Evolutionary conservation across 164 flowering plant species (phyloP), one percentile per base, ranked within the genome.

Genomic region (Protea cynaroides): DNA sequence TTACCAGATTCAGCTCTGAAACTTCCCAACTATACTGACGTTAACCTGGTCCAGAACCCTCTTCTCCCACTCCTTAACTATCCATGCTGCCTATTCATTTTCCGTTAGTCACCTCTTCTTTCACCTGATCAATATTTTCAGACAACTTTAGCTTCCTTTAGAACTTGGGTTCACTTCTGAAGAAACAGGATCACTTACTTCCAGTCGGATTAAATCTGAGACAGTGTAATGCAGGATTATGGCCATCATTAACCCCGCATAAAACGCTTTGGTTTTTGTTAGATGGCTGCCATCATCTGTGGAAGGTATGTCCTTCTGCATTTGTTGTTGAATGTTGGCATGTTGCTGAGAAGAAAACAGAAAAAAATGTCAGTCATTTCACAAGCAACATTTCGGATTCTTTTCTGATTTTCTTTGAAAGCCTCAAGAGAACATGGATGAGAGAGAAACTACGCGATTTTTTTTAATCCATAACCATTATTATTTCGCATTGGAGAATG

Each of bases 21-120:
- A 73, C 69, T 65, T 76, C 7, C 87, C 88, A 4, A 63, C 77
- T 4, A 70, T 69, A 57, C 76, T 87, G 49, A 85, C 87, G 2
- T 81, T 85, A 57, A 84, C 87, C 18, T 87, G 93, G 93, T 85
- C 86, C 44, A 84, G 75, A 56, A 75, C 81, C 49, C 76, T 66
- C 25, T 71, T 68, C 69, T 75, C 87, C 12, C 90, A 87, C 57
- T 72, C 88, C 63, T 71, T 87, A 25, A 81, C 87, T 29, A 66
- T 85, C 56, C 74, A 75, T 46, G 77, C 86, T 10, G 17, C 82
- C 1, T 79, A 78, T 37, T 62, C 69, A 53, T 79, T 85, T 76
- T 80, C 86, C 67, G 23, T 78, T 75, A 75, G 84, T 61, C 69
- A n/a, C n/a, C n/a, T n/a, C n/a, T n/a, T n/a, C n/a, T n/a, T n/a